Conservation (phyloP, 179 eudicot genomes). For the Corrigiola litoralis region DNA sequence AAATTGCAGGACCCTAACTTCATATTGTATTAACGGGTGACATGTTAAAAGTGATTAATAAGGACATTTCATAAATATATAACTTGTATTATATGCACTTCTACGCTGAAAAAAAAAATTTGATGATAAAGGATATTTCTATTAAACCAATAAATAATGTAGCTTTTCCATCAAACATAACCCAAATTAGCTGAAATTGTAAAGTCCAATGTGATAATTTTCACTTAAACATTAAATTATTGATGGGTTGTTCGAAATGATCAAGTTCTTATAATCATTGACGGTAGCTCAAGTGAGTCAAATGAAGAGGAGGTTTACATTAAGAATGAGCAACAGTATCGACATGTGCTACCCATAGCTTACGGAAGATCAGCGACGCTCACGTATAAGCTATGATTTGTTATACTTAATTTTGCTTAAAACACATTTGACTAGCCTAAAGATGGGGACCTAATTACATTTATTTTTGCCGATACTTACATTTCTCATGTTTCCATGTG, state of each 20-base stretch:
- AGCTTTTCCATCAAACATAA: no score
- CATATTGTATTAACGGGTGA: no score
- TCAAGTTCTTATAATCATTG: conserved; percentile 3
- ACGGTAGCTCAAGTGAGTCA: conserved; percentile 5
- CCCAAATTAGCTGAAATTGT: no score
- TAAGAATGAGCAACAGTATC: conserved; percentile 14
- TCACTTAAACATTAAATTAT: no score
- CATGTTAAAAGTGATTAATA: no score
- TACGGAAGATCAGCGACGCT: conserved; percentile 12
- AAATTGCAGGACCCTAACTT: no score
- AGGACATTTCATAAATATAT: no score
- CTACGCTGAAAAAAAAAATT: no score
- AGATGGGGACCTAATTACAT: not conserved
- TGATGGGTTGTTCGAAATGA: not conserved
- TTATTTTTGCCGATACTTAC: not conserved
- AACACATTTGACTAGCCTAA: conserved; percentile 15
- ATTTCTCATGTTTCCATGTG: conserved; percentile 25
- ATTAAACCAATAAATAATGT: no score
- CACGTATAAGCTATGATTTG: not conserved
- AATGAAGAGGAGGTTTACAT: not conserved
- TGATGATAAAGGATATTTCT: no score
- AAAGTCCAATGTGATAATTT: no score
- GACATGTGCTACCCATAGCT: conserved; percentile 16
- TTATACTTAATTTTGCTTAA: not conserved
- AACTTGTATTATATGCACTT: no score